Base-by-base conservation (phyloP, 768 basidiomycete species). In the Xerocomus brunneocitrinus region DNA sequence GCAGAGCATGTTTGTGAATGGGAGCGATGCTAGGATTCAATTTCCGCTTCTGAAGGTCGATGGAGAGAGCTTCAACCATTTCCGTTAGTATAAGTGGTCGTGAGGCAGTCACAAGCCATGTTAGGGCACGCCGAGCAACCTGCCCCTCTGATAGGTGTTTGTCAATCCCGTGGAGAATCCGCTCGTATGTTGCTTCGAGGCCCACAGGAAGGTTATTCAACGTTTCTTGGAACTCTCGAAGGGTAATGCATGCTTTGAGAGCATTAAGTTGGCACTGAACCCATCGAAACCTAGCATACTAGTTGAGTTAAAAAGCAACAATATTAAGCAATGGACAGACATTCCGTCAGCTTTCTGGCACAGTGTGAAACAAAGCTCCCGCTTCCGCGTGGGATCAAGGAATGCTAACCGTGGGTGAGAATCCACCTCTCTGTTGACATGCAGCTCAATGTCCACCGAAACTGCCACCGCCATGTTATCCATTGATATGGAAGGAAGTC, bases 401-500 rank as follows among this genome's bases (percentile, higher is more conserved):
- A 7, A 8, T 13, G 32, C 28, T 8, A 51, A 13, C 16, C 35
- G 22, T 12, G 19, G 32, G 8, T 31, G 16, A 3, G 27, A 45
- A 3, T 31, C 42, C 3, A 52, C 14, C 31, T 52, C 44, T 8
- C 13, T 30, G 3, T 24, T 19, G 36, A 46, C 25, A 35, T 52
- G 51, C 13, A 52, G 14, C 12, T 31, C 13, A 45, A 59, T 58
- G 43, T 59, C 58, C 1, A 12, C 28, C 5, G 34, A n/a, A 1
- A 53, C 13, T 10, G 13, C 43, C 4, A 3, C 28, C 8, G n/a
- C 30, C 41, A 38, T 25, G 3, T 54, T 44, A 16, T 49, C 31
- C 43, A 59, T 35, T 4, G 42, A 36, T 8, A 42, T 38, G 5
- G 25, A 44, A 13, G 41, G 39, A 10, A 36, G n/a, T 7, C 13